Conservation (phyloP, 2,329 filamentous ascomycete genomes). For the Orbilia javanica region DNA sequence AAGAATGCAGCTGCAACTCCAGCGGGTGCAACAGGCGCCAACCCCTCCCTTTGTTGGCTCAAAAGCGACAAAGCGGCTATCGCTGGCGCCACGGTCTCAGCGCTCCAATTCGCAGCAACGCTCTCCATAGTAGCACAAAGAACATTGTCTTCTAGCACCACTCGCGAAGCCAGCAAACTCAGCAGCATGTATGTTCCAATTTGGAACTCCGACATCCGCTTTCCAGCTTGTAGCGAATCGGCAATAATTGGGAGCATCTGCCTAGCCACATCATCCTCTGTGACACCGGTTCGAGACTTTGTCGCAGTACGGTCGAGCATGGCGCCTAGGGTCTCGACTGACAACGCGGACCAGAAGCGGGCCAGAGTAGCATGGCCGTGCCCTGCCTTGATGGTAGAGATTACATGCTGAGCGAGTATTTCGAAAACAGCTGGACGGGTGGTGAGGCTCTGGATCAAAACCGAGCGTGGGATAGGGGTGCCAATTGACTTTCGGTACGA, state of each 20-base stretch:
- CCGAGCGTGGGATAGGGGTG: constrained; percentile 80
- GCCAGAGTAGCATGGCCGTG: constrained; percentile 82
- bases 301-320: constrained; percentile 82
- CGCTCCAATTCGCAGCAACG: constrained; percentile 80
- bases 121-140: constrained; percentile 92
- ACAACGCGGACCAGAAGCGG: constrained; percentile 90
- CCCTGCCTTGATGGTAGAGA: constrained; percentile 78
- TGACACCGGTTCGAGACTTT: constrained; percentile 74
- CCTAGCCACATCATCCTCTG: constrained; percentile 79
- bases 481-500: constrained; percentile 82
- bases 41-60: constrained; percentile 80
- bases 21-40: constrained; percentile 73
- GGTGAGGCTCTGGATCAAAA: constrained; percentile 84
- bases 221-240: constrained; percentile 77
- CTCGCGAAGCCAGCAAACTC: constrained; percentile 85
- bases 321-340: constrained; percentile 84
- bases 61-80: constrained; percentile 84
- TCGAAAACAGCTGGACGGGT: constrained; percentile 82
- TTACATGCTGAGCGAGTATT: constrained; percentile 80
- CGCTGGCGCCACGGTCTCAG: constrained; percentile 78
- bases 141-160: constrained; percentile 80
- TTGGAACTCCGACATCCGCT: constrained; percentile 81
- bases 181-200: constrained; percentile 93
- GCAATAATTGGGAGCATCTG: constrained; percentile 78
- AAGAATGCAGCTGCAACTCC: constrained; percentile 78